A percentile compares a stretch with the other conserved stretches of the same genome.
Evolutionary conservation across 129 eudicot genomes (phyloP).

Genomic region (Kitagawia praeruptora): DNA sequence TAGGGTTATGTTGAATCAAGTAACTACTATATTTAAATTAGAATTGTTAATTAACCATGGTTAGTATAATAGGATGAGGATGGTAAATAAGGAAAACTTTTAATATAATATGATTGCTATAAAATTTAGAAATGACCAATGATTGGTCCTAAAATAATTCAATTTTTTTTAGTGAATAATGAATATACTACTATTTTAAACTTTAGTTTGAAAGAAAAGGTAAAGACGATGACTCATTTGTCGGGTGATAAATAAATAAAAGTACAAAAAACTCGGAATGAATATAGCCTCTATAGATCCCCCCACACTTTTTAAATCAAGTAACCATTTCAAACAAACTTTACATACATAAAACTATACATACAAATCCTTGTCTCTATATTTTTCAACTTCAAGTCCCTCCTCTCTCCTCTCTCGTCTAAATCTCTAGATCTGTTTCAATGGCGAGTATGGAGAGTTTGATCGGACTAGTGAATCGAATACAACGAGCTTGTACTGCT

Average conservation of each 20-base stretch:
- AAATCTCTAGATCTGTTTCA: not conserved
- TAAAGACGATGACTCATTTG: not conserved
- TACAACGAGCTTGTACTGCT: slow-evolving; percentile 82
- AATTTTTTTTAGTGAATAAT: too few relatives aligned
- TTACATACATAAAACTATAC: not conserved
- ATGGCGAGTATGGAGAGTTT: slow-evolving; percentile 85
- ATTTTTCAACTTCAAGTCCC: not conserved
- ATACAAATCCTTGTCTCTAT: not conserved
- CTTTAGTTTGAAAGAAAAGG: too few relatives aligned
- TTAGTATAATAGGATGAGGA: too few relatives aligned
- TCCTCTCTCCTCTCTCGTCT: not conserved
- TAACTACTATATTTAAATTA: too few relatives aligned
- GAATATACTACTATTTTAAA: too few relatives aligned
- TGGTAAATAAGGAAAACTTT: too few relatives aligned
- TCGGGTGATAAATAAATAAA: not conserved
- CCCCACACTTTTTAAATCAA: not conserved
- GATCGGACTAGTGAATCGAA: slow-evolving; percentile 78
- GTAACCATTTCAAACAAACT: not conserved
- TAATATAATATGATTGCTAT: too few relatives aligned
- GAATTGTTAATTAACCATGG: too few relatives aligned
- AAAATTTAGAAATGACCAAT: too few relatives aligned
- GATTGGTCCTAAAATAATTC: too few relatives aligned
- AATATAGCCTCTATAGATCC: not conserved
- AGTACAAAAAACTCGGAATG: not conserved
- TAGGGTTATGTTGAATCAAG: too few relatives aligned